Evolutionary conservation across 768 basidiomycete species (phyloP), one percentile per base, ranked within the genome.

Genomic region (Pleurotus sapidus): DNA sequence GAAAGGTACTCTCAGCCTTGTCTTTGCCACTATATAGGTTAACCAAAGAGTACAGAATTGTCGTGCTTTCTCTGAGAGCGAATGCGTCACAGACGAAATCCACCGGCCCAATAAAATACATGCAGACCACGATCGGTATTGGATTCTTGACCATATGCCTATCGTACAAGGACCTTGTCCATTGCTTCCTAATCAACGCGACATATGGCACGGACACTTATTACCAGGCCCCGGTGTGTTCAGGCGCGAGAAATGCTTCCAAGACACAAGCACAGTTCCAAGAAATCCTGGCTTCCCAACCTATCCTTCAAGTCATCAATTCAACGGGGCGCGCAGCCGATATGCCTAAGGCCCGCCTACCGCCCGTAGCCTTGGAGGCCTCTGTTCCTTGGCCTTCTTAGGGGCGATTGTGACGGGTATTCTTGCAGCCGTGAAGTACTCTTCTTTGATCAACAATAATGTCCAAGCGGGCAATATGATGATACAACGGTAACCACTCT

Each of bases 101-200:
- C 67, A 57, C 39, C 9, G 63, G 60, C 4, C 34, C 60, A 4
- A 34, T 60, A 4, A 56, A 45, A 30, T 63, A 63, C 54, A 58
- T 65, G 57, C 71, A 75, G 64, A 39, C 65, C 43, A 68, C 65
- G 20, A 65, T 73, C 38, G 72, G 61, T 1, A 17, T 72, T 39
- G 74, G 73, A 3, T 74, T 66, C 48, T 68, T 75, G n/a, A 65
- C 67, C 8, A 67, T 74, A 43, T 67, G 69, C 6, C 66, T 66
- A 58, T 74, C 76, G 56, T 62, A 75, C 12, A 67, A 72, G 34
- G 66, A 65, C 53, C 63, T 76, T 20, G 51, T 76, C 12, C 69
- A 72, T n/a, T 74, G 73, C 59, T 49, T 75, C 23, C 63, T 77
- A 15, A 67, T 78, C 42, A 77, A 77, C 58, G 65, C 77, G 5